phyloP scores from a whole-genome alignment of 1,284 basidiomycete species.

The Ustilago bromivora region DNA sequence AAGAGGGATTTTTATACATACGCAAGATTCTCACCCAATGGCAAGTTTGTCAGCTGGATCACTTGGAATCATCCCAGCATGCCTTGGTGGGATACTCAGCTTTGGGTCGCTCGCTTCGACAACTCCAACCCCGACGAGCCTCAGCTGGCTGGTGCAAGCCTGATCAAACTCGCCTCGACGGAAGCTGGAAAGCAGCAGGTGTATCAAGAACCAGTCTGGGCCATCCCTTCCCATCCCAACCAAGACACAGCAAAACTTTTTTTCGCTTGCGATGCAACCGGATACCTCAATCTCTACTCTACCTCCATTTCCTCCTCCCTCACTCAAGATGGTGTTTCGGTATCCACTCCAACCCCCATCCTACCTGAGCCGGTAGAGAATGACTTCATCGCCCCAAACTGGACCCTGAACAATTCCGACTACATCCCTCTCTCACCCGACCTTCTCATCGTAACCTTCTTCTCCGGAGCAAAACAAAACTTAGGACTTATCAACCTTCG shows the following conservation, averaged over 20 bases:
- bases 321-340: neutral
- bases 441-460: conserved; percentile 43
- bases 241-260: conserved; percentile 73
- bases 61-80: conserved; percentile 81
- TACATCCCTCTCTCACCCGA: conserved; percentile 48
- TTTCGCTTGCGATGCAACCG: conserved; percentile 78
- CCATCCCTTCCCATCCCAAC: conserved; percentile 61
- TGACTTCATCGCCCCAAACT: conserved; percentile 77
- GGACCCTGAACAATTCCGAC: conserved; percentile 72
- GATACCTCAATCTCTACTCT: conserved; percentile 78
- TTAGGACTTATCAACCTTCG: conserved; percentile 52
- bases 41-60: conserved; percentile 77
- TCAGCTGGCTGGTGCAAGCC: conserved; percentile 18
- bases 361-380: conserved; percentile 72
- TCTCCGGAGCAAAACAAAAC: conserved; percentile 26
- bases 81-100: conserved; percentile 81
- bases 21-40: conserved; percentile 78
- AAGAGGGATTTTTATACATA: conserved; percentile 78
- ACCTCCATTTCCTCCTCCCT: conserved; percentile 52
- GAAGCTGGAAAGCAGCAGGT: conserved; percentile 46
- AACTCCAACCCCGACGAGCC: conserved; percentile 16
- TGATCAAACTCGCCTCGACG: conserved; percentile 19
- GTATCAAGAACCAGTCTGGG: conserved; percentile 73
- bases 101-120: conserved; percentile 73
- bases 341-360: conserved; percentile 57